phyloP scores from a whole-genome alignment of 306 rosid species.

The Sindora glabra region DNA sequence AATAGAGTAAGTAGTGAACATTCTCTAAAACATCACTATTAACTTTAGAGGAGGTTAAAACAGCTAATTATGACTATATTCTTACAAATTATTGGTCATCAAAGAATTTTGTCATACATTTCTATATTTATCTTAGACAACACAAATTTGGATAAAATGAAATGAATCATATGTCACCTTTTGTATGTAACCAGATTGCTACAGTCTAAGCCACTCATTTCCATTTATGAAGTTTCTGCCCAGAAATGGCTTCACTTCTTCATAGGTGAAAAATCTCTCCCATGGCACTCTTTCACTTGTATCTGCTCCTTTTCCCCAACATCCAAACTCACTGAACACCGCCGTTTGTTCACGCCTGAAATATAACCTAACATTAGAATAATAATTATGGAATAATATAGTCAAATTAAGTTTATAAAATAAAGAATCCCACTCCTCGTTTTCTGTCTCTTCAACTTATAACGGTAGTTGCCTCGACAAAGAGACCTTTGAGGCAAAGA shows the following conservation, averaged over 20 bases:
- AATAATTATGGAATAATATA: no score
- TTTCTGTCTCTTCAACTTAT: no score
- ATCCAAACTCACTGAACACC: conserved; percentile 44
- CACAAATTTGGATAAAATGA: no score
- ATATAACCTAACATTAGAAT: not conserved
- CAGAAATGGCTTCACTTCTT: conserved; percentile 36
- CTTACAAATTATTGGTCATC: no score
- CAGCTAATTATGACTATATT: no score
- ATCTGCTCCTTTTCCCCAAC: conserved; percentile 59
- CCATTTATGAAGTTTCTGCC: conserved; percentile 42
- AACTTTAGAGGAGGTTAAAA: no score
- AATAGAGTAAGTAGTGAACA: no score
- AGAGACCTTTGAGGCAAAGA: no score
- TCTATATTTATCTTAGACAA: no score
- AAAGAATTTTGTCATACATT: no score
- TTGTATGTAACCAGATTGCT: not conserved
- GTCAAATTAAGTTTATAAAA: not conserved
- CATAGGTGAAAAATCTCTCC: conserved; percentile 31
- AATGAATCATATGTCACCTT: not conserved
- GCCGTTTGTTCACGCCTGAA: conserved; percentile 30
- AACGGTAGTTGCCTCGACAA: no score
- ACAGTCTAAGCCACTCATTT: conserved; percentile 53
- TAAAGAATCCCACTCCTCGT: not conserved
- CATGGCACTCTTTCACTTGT: conserved; percentile 38
- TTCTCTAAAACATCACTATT: no score